Percentiles rank a stretch among this genome's conserved stretches.
These are phyloP conservation scores for Naganishia onofrii DNA, from an alignment of 768 basidiomycete species.

Conservation along the genomic window DNA sequence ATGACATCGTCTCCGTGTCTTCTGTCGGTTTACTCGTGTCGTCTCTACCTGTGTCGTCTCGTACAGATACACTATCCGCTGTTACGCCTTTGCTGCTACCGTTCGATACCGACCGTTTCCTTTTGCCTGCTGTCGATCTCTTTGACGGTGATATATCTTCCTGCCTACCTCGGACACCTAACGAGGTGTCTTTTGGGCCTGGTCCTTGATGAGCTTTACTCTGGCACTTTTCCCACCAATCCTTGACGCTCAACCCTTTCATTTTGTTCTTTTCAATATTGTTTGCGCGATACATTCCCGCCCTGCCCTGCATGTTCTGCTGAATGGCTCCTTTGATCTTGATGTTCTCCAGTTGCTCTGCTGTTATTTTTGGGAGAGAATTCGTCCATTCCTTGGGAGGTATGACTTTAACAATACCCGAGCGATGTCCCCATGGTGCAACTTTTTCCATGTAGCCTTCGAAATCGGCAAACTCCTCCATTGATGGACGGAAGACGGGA, in stretches of 20 bases:
- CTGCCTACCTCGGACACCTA: conserved; percentile 14
- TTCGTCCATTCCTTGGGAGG: conserved; percentile 86
- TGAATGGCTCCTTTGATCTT: conserved; percentile 88
- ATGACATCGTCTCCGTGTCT: neutral
- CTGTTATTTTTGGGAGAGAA: conserved; percentile 67
- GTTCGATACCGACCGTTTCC: conserved; percentile 8
- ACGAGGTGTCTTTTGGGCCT: conserved; percentile 39
- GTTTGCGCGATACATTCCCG: conserved; percentile 69
- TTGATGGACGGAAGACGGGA: conserved; percentile 90
- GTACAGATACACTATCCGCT: neutral
- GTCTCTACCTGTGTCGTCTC: neutral
- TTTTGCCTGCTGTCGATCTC: conserved; percentile 25
- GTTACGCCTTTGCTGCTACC: conserved; percentile 6
- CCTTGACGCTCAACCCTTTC: conserved; percentile 44
- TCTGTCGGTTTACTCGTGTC: conserved; percentile 29
- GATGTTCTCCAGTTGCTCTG: conserved; percentile 65
- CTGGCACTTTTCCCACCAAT: conserved; percentile 50
- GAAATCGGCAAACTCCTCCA: conserved; percentile 85
- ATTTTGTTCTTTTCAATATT: conserved; percentile 64
- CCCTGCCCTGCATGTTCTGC: conserved; percentile 80
- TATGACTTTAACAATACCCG: conserved; percentile 93
- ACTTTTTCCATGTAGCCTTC: conserved; percentile 82
- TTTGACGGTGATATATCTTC: conserved; percentile 16
- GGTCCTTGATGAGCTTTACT: conserved; percentile 37
- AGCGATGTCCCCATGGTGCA: conserved; percentile 82